phyloP scores from a whole-genome alignment of 1,284 basidiomycete genomes.

The Leccinum angustisporum region DNA sequence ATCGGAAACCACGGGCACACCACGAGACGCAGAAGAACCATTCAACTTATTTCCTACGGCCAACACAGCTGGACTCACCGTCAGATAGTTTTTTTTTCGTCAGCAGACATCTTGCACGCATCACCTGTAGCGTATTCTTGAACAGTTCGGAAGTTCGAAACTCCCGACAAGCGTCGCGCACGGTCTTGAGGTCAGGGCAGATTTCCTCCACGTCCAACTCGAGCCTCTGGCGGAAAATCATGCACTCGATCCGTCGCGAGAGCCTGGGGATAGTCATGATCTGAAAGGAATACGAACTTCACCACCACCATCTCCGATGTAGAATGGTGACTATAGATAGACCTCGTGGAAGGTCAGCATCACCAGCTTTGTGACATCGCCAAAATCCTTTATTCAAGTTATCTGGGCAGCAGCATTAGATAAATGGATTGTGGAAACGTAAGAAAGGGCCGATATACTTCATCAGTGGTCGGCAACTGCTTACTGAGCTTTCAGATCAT shows the following conservation, averaged over 20 bases:
- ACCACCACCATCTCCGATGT: background rate
- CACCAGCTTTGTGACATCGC: conserved; percentile 67
- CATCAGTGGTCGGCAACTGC: conserved; percentile 75
- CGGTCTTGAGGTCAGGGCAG: conserved; percentile 75
- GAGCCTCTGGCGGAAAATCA: conserved; percentile 80
- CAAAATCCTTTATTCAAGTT: conserved; percentile 63
- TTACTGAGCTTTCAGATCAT: conserved; percentile 74
- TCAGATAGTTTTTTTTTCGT: too few relatives aligned
- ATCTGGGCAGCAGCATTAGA: conserved; percentile 41
- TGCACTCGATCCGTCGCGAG: conserved; percentile 70
- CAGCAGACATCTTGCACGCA: background rate
- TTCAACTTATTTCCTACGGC: too few relatives aligned
- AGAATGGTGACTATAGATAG: conserved; percentile 11
- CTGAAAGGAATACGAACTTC: conserved; percentile 37
- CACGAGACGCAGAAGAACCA: conserved; percentile 78
- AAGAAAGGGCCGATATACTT: conserved; percentile 44
- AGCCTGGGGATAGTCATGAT: conserved; percentile 80
- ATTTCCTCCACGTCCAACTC: conserved; percentile 85
- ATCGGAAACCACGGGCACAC: conserved; percentile 80
- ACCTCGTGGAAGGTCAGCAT: conserved; percentile 84
- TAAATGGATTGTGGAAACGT: background rate
- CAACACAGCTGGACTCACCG: too few relatives aligned
- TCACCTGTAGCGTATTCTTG: conserved; percentile 54
- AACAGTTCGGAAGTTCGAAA: conserved; percentile 69
- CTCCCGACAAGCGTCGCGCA: conserved; percentile 76